Evolutionary conservation across 768 basidiomycete species (phyloP), one percentile per base, ranked within the genome.

Genomic region (Lactarius psammicola): DNA sequence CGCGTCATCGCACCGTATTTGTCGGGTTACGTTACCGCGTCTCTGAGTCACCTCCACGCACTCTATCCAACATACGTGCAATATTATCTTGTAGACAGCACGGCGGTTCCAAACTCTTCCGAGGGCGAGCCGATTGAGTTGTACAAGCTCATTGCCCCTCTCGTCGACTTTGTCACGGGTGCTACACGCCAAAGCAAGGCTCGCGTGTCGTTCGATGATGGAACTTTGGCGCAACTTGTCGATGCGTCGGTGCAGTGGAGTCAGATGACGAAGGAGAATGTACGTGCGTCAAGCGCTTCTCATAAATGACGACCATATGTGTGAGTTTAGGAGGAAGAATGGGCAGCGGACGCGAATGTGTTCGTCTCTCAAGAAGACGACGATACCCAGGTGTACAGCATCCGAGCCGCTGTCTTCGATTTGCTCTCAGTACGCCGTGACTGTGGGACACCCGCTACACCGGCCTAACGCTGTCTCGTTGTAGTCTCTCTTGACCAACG

Each of bases 361-460:
- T 98, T 98, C 72, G 87, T 98, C 34, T 89, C 90, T 30, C 94
- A 98, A 73, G 95, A 98, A 72, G 94, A 97, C 61, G 96, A 98
- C 66, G 94, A 96, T 67, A 87, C 87, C 1, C 86, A 90, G 60
- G 74, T 81, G 2, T 95, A 94, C 73, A 92, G 90, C 62, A 82
- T 94, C 38, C 84, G 97, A 40, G 84, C 92, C 2, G 90, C 92
- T 4, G 88, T 88, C 3, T 88, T 94, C 70, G 96, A 98, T 72
- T 76, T 98, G 40, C 77, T 96, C 59, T 82, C 82, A 36, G 95
- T 97, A 74, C 36, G 75, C 73, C 36, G 30, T 46, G 36, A 36
- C n/a, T 13, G 23, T n/a, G 56, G 34, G 28, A 30, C 36, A 44
- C 44, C 61, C 49, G 73, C 60, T 33, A 28, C 30, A 0, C 31